Evolutionary conservation across 2,329 filamentous ascomycete species (phyloP), one percentile per base, ranked within the genome.

Genomic region (Teratosphaeria zuluensis): DNA sequence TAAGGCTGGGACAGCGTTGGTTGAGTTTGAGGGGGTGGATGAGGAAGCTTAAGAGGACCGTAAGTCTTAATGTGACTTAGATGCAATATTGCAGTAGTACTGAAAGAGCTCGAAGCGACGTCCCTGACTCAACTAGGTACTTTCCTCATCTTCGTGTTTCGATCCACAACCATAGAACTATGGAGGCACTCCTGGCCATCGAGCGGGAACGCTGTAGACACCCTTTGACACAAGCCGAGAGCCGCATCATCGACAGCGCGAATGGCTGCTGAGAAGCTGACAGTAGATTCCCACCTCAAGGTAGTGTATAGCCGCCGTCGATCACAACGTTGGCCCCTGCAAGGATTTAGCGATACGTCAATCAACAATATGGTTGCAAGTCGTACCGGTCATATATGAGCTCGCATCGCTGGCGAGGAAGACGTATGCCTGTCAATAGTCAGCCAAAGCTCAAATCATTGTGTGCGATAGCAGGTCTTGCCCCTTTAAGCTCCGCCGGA

Each of bases 301-400:
- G 73, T 58, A 73, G 70, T 46, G 71, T 75, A 66, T 80, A 81
- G 7, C 78, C 78, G 48, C 78, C 78, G 56, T 80, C 78, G 59
- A 80, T 75, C 53, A 76, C 65, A 53, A 80, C 63, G 60, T 80
- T 77, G 5, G 72, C 69, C 2, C 33, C 33, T 35, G 33, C 33
- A 14, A 35, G 33, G 14, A 2, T 35, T 35, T 7, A 14, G 33
- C 33, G 33, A 14, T 42, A 51, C 2, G 48, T 28, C 24, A 28
- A 28, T 28, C 24, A 28, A 9, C 48, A 38, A 35, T 3, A 14
- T 19, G 31, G 8, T 42, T 11, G 24, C 14, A 14, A 35, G 33
- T 14, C 33, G 33, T 58, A 32, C 78, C 78, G 9, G 78, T 80
- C 69, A 75, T 79, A 62, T 80, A 80, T 9, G 73, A 73, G 54